Evolutionary conservation across 1,284 basidiomycete genomes (phyloP).

Genomic region (Bondarzewia mesenterica): DNA sequence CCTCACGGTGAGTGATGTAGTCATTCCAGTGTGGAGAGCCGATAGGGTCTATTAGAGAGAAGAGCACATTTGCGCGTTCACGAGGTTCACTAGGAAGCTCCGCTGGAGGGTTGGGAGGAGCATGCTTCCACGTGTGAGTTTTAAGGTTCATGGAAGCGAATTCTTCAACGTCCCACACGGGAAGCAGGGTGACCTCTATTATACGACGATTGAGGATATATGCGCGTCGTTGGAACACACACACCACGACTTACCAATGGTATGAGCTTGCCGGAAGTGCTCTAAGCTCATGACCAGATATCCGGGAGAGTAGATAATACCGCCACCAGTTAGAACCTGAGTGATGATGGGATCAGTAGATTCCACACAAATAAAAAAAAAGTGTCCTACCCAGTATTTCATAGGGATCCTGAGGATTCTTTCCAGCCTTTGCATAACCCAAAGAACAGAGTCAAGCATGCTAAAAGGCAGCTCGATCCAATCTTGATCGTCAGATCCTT

Average conservation of each 20-base stretch:
- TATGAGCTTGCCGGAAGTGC: background rate
- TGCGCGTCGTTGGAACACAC: background rate
- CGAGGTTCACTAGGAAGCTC: background rate
- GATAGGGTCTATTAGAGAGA: background rate
- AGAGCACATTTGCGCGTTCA: background rate
- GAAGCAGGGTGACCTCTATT: background rate
- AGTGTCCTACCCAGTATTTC: background rate
- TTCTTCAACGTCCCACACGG: background rate
- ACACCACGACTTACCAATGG: background rate
- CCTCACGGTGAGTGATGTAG: background rate
- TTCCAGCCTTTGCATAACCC: background rate
- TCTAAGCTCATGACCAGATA: background rate
- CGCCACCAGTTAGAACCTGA: background rate
- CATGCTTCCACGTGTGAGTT: background rate
- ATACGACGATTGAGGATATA: background rate
- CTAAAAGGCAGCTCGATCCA: background rate
- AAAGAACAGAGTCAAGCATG: background rate
- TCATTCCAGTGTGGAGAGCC: background rate
- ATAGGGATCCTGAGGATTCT: background rate
- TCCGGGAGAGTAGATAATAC: background rate
- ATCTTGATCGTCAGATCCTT: background rate
- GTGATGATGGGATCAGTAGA: too few species aligned
- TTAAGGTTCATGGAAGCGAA: background rate
- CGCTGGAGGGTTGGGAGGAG: too few species aligned
- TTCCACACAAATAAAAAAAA: background rate